Base-by-base conservation (phyloP, 208 protist genomes). In the Crithidia fasciculata region DNA sequence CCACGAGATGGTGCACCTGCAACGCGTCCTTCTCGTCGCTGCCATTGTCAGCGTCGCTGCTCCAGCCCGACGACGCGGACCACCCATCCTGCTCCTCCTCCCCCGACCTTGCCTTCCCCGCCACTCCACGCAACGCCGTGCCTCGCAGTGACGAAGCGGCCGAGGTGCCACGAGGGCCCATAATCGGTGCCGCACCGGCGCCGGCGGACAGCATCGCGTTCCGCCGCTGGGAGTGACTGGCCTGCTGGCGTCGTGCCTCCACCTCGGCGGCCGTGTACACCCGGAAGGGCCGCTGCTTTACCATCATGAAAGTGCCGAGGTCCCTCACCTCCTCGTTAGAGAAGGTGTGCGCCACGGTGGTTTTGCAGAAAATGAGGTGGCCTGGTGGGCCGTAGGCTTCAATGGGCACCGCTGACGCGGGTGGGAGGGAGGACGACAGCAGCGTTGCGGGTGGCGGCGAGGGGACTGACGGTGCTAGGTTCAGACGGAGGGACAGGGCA, bases 11-110 rank as follows among this genome's bases (percentile, higher is more conserved):
- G 28, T 28, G 28, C 28, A 28, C 28, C 28, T 28, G 28, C 28
- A 28, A 28, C 28, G 28, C 28, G 40, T 69, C 28, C 37, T 45
- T 28, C 7, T 36, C 61, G 16, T 69, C 60, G 43, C 53, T 49
- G 7, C 41, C 55, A 44, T 54, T 74, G 60, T 53, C 45, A 13
- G 43, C 45, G 65, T 58, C 64, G 57, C 68, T 79, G 74, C 74
- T 80, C 74, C 74, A 74, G 28, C 68, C 67, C 16, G 74, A 74
- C 52, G 74, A 80, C 39, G 62, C 40, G 5, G 62, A 71, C 74
- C 74, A 80, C 53, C 68, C 74, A 45, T 80, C 74, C 5, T 69
- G 70, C 36, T 68, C 60, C 36, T 53, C 60, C 43, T 72, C 52
- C n/a, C 28, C 28, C 28, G 28, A 28, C 28, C 28, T 28, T 28